Base-by-base conservation (phyloP, 75 land plant genomes). In the Isoetes taiwanensis region DNA sequence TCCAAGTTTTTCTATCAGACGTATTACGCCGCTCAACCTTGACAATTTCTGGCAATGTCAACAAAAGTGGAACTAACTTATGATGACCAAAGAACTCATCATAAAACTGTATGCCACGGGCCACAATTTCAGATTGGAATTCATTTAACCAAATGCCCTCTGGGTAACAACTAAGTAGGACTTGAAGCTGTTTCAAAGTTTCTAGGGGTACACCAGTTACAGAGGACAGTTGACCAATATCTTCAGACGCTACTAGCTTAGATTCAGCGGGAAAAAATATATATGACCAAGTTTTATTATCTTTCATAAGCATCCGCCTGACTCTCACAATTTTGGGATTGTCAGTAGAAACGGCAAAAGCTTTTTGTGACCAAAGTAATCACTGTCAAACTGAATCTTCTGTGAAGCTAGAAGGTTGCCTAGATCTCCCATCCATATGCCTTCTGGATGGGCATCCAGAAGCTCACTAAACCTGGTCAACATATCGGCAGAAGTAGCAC, bases 321-420 rank as follows among this genome's bases (percentile, higher is more conserved):
- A n/a, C n/a, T n/a, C n/a, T n/a, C n/a, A n/a, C n/a, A n/a, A n/a
- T n/a, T n/a, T n/a, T n/a, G n/a, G n/a, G n/a, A n/a, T n/a, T n/a
- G n/a, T n/a, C n/a, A n/a, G n/a, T n/a, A n/a, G n/a, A n/a, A n/a
- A 46, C n/a, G 50, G 50, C 16, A 46, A 19, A 6, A 46, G 50
- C n/a, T 46, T 46, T 23, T 46, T 46, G 19, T 46, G 50, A 46
- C 50, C 50, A n/a, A 6, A 46, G 19, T 6, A 46, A 46, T 46
- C 50, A 23, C 50, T 46, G 19, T 46, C 50, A 46, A 46, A 46
- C 6, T 46, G 50, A 4, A 46, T 46, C 50, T 46, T 46, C 16
- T 23, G 6, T 5, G 19, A 19, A n/a, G 25, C 12, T 23, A 46
- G 16, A 19, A 19, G 19, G 4, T 5, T 23, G 21, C 23, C 25